Percentiles rank a stretch among this genome's conserved stretches.
phyloP scores from a whole-genome alignment of 495 filamentous ascomycete species.

The Aspergillus biplanus region DNA sequence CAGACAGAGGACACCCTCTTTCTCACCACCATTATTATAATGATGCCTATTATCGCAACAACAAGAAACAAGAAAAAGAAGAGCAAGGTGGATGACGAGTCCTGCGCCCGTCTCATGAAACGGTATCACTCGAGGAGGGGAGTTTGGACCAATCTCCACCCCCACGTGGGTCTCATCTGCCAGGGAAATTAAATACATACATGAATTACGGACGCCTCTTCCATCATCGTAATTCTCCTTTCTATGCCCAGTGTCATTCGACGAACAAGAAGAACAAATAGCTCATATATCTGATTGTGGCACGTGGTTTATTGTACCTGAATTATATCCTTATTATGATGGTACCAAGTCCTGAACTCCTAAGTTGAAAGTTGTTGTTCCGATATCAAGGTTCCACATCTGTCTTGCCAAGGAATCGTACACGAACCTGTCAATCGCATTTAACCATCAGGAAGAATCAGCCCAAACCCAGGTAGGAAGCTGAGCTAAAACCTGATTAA shows the following conservation, averaged over 20 bases:
- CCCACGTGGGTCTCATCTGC: conserved; percentile 29
- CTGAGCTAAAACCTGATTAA: conserved; percentile 7
- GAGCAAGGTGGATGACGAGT: not conserved
- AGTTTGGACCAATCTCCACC: conserved; percentile 26
- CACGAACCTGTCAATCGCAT: not conserved
- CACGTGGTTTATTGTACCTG: too few relatives aligned
- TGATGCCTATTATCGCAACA: not conserved
- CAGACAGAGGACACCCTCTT: too few relatives aligned
- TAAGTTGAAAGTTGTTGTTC: not conserved
- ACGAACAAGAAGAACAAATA: not conserved
- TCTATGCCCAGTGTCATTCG: not conserved
- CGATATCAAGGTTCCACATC: not conserved
- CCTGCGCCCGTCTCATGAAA: conserved; percentile 13
- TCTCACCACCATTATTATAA: too few relatives aligned
- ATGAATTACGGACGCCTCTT: conserved; percentile 3
- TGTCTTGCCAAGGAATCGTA: not conserved
- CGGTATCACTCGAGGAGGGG: conserved; percentile 15
- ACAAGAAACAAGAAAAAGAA: not conserved
- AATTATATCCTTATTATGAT: too few relatives aligned
- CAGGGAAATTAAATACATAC: conserved; percentile 25
- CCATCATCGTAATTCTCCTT: not conserved
- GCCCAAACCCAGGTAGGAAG: not conserved
- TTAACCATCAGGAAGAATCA: too few relatives aligned
- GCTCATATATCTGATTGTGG: not conserved
- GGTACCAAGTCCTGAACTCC: too few relatives aligned